Percentiles rank a stretch among this genome's conserved stretches.
Conservation (phyloP, 306 rosid species). For the Carpinus fangiana region DNA sequence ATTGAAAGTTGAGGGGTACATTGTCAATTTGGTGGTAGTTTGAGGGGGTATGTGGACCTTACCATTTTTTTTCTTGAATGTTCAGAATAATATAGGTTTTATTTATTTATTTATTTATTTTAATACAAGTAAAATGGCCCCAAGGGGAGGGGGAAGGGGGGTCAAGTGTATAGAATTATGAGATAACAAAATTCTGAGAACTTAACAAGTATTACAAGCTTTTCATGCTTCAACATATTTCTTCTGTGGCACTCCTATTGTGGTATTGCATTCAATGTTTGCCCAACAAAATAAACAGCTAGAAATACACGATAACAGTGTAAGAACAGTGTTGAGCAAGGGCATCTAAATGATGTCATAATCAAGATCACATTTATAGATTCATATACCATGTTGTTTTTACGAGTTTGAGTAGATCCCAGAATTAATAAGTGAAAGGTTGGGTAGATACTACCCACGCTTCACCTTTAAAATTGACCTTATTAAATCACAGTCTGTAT, state of each 20-base stretch:
- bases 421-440: background rate
- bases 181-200: background rate
- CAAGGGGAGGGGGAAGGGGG: too few relatives aligned
- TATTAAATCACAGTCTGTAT: background rate
- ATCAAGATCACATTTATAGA: background rate
- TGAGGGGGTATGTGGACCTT: too few relatives aligned
- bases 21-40: too few relatives aligned
- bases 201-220: slow-evolving; percentile 5
- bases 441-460: background rate
- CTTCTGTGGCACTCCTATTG: background rate
- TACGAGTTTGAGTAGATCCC: background rate
- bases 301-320: background rate
- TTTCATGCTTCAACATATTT: background rate
- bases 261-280: background rate
- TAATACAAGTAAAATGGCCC: too few relatives aligned
- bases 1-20: too few relatives aligned
- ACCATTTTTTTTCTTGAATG: too few relatives aligned
- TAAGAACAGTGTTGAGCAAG: background rate
- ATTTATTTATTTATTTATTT: too few relatives aligned
- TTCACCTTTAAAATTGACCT: background rate
- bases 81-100: too few relatives aligned
- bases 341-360: background rate
- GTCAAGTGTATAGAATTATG: background rate
- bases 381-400: background rate
- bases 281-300: background rate